These are phyloP conservation scores for Penicillium verhagenii DNA, from an alignment of 495 filamentous ascomycete genomes.

Conservation along the genomic window DNA sequence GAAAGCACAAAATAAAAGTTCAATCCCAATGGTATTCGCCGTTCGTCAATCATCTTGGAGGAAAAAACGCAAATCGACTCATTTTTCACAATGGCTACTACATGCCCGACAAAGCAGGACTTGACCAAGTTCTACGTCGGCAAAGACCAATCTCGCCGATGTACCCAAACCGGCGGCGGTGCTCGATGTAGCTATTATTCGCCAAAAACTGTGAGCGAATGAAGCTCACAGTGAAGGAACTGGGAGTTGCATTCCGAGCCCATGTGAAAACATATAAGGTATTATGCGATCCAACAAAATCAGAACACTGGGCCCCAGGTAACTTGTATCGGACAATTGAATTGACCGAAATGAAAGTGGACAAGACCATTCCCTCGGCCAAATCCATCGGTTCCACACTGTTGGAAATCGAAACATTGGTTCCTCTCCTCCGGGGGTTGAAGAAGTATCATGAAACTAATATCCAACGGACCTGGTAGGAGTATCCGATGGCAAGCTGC, in stretches of 20 bases:
- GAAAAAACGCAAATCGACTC: too few species aligned
- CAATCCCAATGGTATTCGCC: too few species aligned
- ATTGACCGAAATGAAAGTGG: slow-evolving; percentile 72
- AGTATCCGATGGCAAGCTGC: too few species aligned
- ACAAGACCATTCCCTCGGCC: slow-evolving; percentile 47
- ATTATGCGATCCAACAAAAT: too few species aligned
- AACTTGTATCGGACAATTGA: slow-evolving; percentile 61
- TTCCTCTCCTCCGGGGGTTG: slow-evolving; percentile 59
- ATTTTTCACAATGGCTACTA: slow-evolving; percentile 14
- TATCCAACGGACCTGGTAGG: too few species aligned
- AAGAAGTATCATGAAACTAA: slow-evolving; percentile 56
- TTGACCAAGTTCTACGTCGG: slow-evolving; percentile 54
- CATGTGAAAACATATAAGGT: slow-evolving; percentile 92
- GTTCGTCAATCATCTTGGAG: too few species aligned
- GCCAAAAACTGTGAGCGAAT: slow-evolving; percentile 71
- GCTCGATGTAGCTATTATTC: slow-evolving; percentile 65
- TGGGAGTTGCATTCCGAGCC: slow-evolving; percentile 69
- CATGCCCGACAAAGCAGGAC: slow-evolving; percentile 22
- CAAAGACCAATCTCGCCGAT: slow-evolving; percentile 55
- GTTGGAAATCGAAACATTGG: slow-evolving; percentile 71
- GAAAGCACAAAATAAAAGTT: too few species aligned
- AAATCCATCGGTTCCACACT: slow-evolving; percentile 78
- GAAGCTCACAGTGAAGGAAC: slow-evolving; percentile 57
- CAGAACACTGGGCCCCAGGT: too few species aligned
- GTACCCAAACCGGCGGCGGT: slow-evolving; percentile 67